A percentile compares a stretch with the other conserved stretches of the same genome.
Conservation (phyloP, 192 early-diverging fungal species). For the Coemansia sp. region DNA sequence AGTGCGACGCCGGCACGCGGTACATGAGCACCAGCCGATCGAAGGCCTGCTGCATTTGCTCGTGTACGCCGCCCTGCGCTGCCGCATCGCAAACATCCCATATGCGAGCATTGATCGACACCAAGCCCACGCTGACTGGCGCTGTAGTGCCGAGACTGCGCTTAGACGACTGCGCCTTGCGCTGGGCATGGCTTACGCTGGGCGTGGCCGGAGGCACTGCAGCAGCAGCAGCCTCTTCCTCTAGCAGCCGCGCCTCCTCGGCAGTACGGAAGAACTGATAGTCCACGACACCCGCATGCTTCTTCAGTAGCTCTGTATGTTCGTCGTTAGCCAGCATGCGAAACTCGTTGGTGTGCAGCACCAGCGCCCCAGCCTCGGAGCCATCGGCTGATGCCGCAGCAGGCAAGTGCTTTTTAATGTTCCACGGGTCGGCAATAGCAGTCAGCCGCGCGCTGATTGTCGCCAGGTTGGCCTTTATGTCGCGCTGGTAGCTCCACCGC, state of each 20-base stretch:
- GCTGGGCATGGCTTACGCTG: slow-evolving; percentile 16
- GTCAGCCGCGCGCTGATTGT: slow-evolving; percentile 43
- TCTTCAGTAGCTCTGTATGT: slow-evolving; percentile 21
- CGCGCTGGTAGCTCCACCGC: slow-evolving; percentile 84
- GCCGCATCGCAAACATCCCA: slow-evolving; percentile 29
- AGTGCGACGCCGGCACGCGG: slow-evolving; percentile 71
- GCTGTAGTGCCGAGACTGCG: slow-evolving; percentile 1
- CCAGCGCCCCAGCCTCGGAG: slow-evolving; percentile 3
- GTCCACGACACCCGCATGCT: slow-evolving; percentile 31
- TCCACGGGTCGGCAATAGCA: slow-evolving; percentile 49
- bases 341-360: slow-evolving; percentile 53
- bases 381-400: slow-evolving; percentile 1
- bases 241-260: slow-evolving; percentile 47
- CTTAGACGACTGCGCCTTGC: slow-evolving; percentile 14
- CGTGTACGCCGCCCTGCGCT: slow-evolving; percentile 17
- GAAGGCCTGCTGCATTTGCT: slow-evolving; percentile 61
- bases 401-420: slow-evolving; percentile 32
- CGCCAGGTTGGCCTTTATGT: slow-evolving; percentile 49
- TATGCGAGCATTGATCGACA: slow-evolving; percentile 61
- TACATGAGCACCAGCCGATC: slow-evolving; percentile 67
- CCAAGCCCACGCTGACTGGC: slow-evolving; percentile 33
- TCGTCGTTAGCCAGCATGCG: slow-evolving; percentile 32
- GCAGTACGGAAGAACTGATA: slow-evolving; percentile 56
- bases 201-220: slow-evolving; percentile 14
- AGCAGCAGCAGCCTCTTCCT: slow-evolving; percentile 12